phyloP scores from a whole-genome alignment of 495 filamentous ascomycete genomes.

The Penicillium herquei region DNA sequence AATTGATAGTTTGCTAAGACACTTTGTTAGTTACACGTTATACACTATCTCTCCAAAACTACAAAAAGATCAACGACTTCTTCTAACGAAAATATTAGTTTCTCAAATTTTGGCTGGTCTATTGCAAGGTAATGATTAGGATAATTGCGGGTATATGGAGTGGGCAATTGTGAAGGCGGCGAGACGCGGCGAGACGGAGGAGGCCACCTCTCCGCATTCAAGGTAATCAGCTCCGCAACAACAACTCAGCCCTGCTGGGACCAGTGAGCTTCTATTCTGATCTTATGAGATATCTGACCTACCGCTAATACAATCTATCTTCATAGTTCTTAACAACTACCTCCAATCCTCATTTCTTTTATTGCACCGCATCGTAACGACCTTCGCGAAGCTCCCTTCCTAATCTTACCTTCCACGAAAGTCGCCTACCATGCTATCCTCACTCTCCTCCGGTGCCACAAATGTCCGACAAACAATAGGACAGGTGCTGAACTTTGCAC shows the following conservation, averaged over 20 bases:
- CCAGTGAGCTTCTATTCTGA: not conserved
- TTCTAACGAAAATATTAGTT: too few relatives aligned
- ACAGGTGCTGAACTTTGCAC: slow-evolving; percentile 93
- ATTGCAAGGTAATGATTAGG: too few relatives aligned
- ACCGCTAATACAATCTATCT: not conserved
- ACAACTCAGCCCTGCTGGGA: slow-evolving; percentile 11
- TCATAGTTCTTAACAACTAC: not conserved
- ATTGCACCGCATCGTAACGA: not conserved
- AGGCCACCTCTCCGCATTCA: slow-evolving; percentile 33
- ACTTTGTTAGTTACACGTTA: too few relatives aligned
- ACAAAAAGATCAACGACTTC: too few relatives aligned
- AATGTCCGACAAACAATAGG: slow-evolving; percentile 81
- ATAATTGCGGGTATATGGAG: not conserved
- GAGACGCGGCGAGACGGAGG: slow-evolving; percentile 3
- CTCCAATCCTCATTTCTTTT: not conserved
- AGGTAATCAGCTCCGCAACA: slow-evolving; percentile 15
- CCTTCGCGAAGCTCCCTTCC: not conserved
- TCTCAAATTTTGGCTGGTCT: too few relatives aligned
- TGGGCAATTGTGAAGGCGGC: slow-evolving; percentile 1
- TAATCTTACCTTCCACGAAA: slow-evolving; percentile 1
- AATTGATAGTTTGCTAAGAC: too few relatives aligned
- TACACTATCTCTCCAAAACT: too few relatives aligned
- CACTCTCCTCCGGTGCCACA: slow-evolving; percentile 54
- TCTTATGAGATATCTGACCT: not conserved
- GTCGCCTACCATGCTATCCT: slow-evolving; percentile 65